Conservation (phyloP, 306 rosid genomes). For the Neltuma alba region DNA sequence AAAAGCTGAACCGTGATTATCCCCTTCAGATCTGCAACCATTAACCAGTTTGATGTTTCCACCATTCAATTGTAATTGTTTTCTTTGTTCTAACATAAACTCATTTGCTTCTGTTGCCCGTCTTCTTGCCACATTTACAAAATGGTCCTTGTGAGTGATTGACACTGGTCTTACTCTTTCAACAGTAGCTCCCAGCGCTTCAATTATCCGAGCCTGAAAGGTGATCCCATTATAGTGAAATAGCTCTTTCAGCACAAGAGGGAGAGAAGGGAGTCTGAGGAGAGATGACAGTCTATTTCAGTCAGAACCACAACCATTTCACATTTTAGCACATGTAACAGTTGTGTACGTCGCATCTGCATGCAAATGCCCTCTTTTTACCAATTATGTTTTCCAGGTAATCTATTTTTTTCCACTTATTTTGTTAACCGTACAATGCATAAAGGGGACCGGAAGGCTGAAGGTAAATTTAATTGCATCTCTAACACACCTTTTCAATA, state of each 20-base stretch:
- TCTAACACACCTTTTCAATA: constrained; percentile 73
- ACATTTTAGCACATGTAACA: not conserved
- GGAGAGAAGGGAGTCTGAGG: not conserved
- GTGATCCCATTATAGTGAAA: constrained; percentile 12
- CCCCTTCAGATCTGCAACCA: constrained; percentile 46
- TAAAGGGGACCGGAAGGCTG: not conserved
- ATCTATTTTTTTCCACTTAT: not conserved
- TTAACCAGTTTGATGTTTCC: constrained; percentile 36
- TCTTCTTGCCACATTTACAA: constrained; percentile 81
- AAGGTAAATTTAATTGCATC: constrained; percentile 16
- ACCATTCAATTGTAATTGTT: constrained; percentile 40
- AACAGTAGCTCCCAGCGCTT: constrained; percentile 85
- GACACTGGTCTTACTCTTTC: constrained; percentile 96
- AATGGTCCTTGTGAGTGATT: constrained; percentile 87
- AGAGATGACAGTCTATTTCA: constrained; percentile 9
- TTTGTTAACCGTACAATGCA: constrained; percentile 6
- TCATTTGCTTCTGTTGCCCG: constrained; percentile 82
- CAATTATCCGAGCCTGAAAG: constrained; percentile 79
- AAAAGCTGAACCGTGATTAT: constrained; percentile 35
- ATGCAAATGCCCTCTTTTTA: not conserved
- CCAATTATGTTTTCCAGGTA: not conserved
- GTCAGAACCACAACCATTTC: not conserved
- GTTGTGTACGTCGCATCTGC: not conserved
- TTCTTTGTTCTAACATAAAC: constrained; percentile 44
- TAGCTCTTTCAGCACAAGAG: not conserved